phyloP scores from a whole-genome alignment of 2,329 filamentous ascomycete genomes.

The Xylaria digitata region DNA sequence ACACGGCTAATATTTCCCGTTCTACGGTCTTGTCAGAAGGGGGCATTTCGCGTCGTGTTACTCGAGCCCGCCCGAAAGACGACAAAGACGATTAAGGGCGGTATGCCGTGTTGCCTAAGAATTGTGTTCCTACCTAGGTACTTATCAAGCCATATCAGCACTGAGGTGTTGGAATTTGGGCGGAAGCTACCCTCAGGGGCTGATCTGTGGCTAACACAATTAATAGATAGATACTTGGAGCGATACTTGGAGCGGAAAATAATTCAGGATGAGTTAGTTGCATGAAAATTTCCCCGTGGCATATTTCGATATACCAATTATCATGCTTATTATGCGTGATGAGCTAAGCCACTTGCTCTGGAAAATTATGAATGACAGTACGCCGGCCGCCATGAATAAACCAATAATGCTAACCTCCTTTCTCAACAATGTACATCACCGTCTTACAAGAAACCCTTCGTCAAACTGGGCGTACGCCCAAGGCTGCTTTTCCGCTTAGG shows the following conservation, averaged over 20 bases:
- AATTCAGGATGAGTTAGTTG: not conserved
- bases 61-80: not conserved
- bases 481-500: conserved; percentile 75
- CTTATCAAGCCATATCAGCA: too few species aligned
- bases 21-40: not conserved
- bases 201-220: not conserved
- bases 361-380: conserved; percentile 21
- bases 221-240: not conserved
- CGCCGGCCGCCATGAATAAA: conserved; percentile 30
- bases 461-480: conserved; percentile 73
- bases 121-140: too few species aligned
- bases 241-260: too few species aligned
- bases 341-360: conserved; percentile 1
- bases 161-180: too few species aligned
- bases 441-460: conserved; percentile 78
- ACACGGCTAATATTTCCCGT: conserved; percentile 7
- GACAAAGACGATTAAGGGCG: too few species aligned
- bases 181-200: too few species aligned
- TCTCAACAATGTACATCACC: conserved; percentile 3
- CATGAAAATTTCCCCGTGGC: conserved; percentile 1
- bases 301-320: conserved; percentile 22
- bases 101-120: too few species aligned
- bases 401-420: conserved; percentile 19
- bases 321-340: conserved; percentile 26
- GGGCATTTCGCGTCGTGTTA: not conserved